Evolutionary conservation across 2,329 filamentous ascomycete species (phyloP).

Genomic region (Diaporthe citrichinensis): DNA sequence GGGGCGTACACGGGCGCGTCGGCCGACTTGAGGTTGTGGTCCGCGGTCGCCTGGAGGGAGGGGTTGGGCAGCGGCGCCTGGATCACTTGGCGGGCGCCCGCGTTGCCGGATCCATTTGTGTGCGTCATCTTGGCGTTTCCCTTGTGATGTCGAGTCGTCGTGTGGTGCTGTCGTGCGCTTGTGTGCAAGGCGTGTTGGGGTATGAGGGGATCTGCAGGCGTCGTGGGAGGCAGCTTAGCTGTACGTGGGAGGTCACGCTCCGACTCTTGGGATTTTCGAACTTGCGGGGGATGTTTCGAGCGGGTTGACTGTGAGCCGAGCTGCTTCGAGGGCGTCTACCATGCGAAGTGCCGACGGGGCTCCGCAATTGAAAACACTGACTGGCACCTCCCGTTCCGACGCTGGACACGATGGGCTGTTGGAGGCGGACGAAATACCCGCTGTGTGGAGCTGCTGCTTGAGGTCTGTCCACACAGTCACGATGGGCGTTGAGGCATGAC

Average conservation of each 20-base stretch:
- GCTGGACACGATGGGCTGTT: conserved; percentile 14
- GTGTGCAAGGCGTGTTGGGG: background rate
- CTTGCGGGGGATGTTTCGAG: background rate
- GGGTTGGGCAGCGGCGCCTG: conserved; percentile 59
- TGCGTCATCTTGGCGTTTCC: background rate
- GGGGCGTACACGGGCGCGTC: conserved; percentile 71
- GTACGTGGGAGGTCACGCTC: background rate
- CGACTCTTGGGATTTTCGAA: background rate
- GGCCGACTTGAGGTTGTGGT: conserved; percentile 69
- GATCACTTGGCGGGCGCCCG: conserved; percentile 43
- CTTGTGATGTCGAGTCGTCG: background rate
- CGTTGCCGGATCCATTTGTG: conserved; percentile 5
- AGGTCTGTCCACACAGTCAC: background rate
- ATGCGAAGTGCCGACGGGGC: conserved; percentile 15
- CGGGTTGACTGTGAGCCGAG: background rate
- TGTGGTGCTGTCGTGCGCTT: background rate
- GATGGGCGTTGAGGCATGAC: background rate
- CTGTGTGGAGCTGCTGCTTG: conserved; percentile 5
- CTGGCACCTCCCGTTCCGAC: conserved; percentile 15
- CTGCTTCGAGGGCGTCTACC: background rate
- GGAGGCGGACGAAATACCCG: background rate
- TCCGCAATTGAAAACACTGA: conserved; percentile 19
- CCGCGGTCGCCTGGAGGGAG: conserved; percentile 71
- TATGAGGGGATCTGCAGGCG: background rate
- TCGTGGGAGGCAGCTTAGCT: background rate